Base-by-base conservation (phyloP, 2,329 filamentous ascomycete species). In the Phaeoacremonium minimum region DNA sequence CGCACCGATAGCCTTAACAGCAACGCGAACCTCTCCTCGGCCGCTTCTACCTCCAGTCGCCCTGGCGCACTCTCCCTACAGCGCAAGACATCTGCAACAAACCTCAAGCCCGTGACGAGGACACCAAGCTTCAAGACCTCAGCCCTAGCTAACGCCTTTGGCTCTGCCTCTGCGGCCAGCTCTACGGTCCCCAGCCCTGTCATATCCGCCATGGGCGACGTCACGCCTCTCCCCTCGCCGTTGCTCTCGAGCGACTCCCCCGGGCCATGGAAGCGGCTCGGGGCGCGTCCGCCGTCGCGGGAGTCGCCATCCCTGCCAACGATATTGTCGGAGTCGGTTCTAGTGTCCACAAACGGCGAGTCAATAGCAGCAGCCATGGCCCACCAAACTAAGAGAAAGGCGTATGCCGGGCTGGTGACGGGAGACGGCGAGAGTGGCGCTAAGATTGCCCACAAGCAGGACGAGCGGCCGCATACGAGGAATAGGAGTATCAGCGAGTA, bases 401-500 rank as follows among this genome's bases (percentile, higher is more conserved):
- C 67, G 18, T 83, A 80, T 48, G 67, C 68, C 15, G 66, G 66
- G 11, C 59, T 78, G 15, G 52, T 57, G 19, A 49, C 57, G 15
- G 50, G 55, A 22, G 54, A 59, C 36, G 49, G 49, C 31, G 38
- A 44, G 4, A 53, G 56, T 30, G 46, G 46, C 18, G 52, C 43
- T 38, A 51, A 41, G 33, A 52, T 47, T 14, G 55, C 52, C 30
- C 39, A 48, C 29, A 51, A 56, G 14, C 46, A 58, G 31, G 47
- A 54, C 32, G 9, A 9, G 22, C 22, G n/a, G 22, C 22, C 9
- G 9, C 85, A 87, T 57, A 67, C 69, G 11, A 77, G 86, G 41
- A 89, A 93, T 57, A 76, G 90, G 49, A 96, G 90, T 59, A 67
- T 93, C 17, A 95, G 89, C 64, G 90, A 96, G 46, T 95, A 95